These are phyloP conservation scores for Xylaria intraflava DNA, from an alignment of 495 filamentous ascomycete genomes.

Conservation along the genomic window DNA sequence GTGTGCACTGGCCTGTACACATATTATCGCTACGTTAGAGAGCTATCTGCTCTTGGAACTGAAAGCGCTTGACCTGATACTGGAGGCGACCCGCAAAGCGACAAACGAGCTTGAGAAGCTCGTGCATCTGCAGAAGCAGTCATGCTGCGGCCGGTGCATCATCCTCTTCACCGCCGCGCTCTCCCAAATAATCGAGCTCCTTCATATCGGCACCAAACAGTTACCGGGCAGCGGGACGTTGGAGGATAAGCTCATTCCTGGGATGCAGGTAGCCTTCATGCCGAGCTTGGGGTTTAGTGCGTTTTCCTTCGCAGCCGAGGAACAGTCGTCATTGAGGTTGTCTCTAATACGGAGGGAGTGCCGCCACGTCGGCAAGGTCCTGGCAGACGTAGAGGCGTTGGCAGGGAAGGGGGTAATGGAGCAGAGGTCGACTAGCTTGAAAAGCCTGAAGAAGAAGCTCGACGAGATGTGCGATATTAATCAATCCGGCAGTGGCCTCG, in stretches of 20 bases:
- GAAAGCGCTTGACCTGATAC: slow-evolving; percentile 3
- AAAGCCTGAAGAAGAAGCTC: background rate
- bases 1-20: slow-evolving; percentile 4
- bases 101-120: slow-evolving; percentile 6
- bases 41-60: slow-evolving; percentile 3
- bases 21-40: slow-evolving; percentile 3
- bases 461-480: background rate
- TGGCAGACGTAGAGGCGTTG: background rate
- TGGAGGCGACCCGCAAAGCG: slow-evolving; percentile 5
- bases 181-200: slow-evolving; percentile 3
- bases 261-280: slow-evolving; percentile 4
- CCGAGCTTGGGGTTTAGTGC: slow-evolving; percentile 3
- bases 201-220: background rate
- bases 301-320: background rate
- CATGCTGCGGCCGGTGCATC: slow-evolving; percentile 6
- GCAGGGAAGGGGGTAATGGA: background rate
- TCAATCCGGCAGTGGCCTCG: background rate
- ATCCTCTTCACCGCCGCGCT: slow-evolving; percentile 1
- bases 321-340: background rate
- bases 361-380: background rate
- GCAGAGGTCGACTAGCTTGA: background rate
- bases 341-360: background rate
- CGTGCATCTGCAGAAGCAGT: slow-evolving; percentile 3
- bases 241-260: background rate
- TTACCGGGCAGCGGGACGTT: background rate